Base-by-base conservation (phyloP, 148 eudicot genomes). In the Rhododendron williamsianum region DNA sequence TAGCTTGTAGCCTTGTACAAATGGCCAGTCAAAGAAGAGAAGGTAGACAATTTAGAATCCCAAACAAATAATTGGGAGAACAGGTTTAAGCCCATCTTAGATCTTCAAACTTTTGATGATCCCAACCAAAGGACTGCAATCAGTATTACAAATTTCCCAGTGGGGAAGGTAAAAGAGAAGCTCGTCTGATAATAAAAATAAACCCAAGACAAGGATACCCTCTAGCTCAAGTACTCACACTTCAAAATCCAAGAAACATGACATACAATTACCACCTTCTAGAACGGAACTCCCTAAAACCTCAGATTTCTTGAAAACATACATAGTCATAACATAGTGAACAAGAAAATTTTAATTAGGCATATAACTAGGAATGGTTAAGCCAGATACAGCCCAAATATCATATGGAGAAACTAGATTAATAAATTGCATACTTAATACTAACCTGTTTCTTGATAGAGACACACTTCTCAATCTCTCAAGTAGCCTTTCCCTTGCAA, bases 401-500 rank as follows among this genome's bases (percentile, higher is more conserved):
- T 71, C 38, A n/a, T 9, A 46, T 51, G 48, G 56, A 38, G 46
- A 80, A 79, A 41, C 56, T 67, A 6, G 65, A 85, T n/a, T 56
- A 6, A 52, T 21, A 51, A 33, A 23, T n/a, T 25, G 10, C n/a
- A 67, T 19, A 35, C 7, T 56, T 67, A 12, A 27, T 13, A 90
- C 91, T 73, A 84, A 95, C 98, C 98, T 91, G 92, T 71, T 82
- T 71, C 87, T 89, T 82, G 94, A 88, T 86, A 90, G 87, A 85
- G 97, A 86, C 19, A 91, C 91, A 84, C 98, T 94, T 91, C 95
- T 91, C 82, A 96, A 84, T 84, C 99, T 92, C 81, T 95, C 95
- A 71, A 96, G 85, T 88, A 96, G 98, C 87, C 99, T 94, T 91
- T 96, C 97, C 88, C 92, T 94, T 81, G 99, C 99, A 85, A 95